A percentile compares a stretch with the other conserved stretches of the same genome.
Evolutionary conservation across 75 land plant genomes (phyloP).

Genomic region (Ceratopteris richardii): DNA sequence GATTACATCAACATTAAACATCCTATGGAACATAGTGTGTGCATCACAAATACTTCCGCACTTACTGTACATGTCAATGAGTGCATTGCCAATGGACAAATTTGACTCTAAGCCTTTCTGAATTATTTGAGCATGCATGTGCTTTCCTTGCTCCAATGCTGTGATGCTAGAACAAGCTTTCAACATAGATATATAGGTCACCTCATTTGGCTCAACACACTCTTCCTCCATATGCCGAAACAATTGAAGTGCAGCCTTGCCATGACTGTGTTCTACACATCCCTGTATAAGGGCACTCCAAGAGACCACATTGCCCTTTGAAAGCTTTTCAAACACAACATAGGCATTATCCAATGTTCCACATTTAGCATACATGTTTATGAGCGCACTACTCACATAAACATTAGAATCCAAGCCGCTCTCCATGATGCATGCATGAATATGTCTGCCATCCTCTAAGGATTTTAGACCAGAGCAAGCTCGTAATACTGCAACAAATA

Average conservation of each 20-base stretch:
- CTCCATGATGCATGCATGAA: slow-evolving; percentile 20
- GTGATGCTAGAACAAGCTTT: slow-evolving; percentile 16
- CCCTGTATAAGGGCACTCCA: slow-evolving; percentile 40
- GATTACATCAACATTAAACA: slow-evolving; percentile 7
- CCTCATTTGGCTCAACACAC: slow-evolving; percentile 14
- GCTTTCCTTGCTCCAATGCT: slow-evolving; percentile 30
- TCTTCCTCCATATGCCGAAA: slow-evolving; percentile 20
- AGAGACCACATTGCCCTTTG: slow-evolving; percentile 14
- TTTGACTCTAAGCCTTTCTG: slow-evolving; percentile 19
- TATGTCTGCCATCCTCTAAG: slow-evolving; percentile 20
- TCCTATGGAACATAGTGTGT: slow-evolving; percentile 3
- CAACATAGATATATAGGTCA: slow-evolving; percentile 21
- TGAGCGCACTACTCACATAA: slow-evolving; percentile 23
- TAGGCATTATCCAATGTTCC: slow-evolving; percentile 32
- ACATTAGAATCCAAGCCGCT: slow-evolving; percentile 10
- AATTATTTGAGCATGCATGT: slow-evolving; percentile 36
- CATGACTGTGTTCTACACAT: slow-evolving; percentile 20
- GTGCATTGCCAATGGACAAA: slow-evolving; percentile 32
- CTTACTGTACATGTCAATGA: slow-evolving; percentile 46
- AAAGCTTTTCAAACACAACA: slow-evolving; percentile 21
- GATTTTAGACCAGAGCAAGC: slow-evolving; percentile 28
- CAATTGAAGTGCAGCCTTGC: slow-evolving; percentile 22
- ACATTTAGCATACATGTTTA: slow-evolving; percentile 50
- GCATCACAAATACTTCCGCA: slow-evolving; percentile 18
- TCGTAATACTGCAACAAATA: slow-evolving; percentile 18